Base-by-base conservation (phyloP, 371 early-diverging fungal species). In the Rhizomucor pusillus region DNA sequence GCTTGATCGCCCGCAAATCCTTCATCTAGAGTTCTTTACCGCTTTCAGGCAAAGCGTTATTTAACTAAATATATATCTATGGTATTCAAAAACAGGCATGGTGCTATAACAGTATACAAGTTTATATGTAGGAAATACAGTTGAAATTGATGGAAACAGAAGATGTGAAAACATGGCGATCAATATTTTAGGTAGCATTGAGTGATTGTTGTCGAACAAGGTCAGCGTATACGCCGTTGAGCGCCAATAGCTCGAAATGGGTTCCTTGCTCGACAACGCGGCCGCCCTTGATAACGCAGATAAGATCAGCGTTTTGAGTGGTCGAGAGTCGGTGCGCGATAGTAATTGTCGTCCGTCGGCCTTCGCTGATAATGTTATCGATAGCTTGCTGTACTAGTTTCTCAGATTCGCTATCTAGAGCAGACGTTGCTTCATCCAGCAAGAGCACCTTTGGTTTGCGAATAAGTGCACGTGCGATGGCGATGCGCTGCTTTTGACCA, bases 341-440 rank as follows among this genome's bases (percentile, higher is more conserved):
- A 12, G 82, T 79, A 24, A 90, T 71, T 14, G 90, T 87, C n/a
- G 77, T 85, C 16, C 86, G 75, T 40, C 87, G 56, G 20, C 66
- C 66, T 49, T 61, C 86, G 5, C 52, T 45, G 9, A 83, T 65
- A 7, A 93, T 90, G 34, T 63, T 71, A 60, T 91, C 90, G 35
- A 98, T 71, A 1, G 93, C 96, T 45, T 79, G 80, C 60, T 97
- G 93, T 5, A 99, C 91, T 16, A 91, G 67, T 56, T 82, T 84
- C 67, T 99, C 99, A 25, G 88, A 86, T 59, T 90, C 85, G 19
- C 88, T 82, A 67, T 96, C 96, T 43, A 97, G 62, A 0, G 95
- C 95, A 7, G 91, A 88, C 1, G 99, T 98, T 0, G 98, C 95
- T 65, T 99, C 99, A 65, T 99, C 99, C 36, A 98, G 73, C 29